Conservation (phyloP, 176 grass and related monocot genomes). For the Phoenix roebelenii region DNA sequence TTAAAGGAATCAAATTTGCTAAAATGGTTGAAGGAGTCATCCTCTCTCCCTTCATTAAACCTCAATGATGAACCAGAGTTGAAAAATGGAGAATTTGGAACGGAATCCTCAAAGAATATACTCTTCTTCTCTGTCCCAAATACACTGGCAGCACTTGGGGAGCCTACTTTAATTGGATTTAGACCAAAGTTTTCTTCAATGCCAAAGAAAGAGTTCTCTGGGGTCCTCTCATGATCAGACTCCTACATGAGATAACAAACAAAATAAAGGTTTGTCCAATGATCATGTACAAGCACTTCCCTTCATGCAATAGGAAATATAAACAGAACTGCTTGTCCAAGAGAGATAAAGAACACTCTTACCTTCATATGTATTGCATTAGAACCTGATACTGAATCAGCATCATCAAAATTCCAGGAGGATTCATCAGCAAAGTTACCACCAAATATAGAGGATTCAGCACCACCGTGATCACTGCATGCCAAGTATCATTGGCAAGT, state of each 20-base stretch:
- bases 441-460: slow-evolving; percentile 80
- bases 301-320: no score
- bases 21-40: slow-evolving; percentile 39
- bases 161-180: slow-evolving; percentile 41
- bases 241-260: slow-evolving; percentile 35
- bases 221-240: slow-evolving; percentile 29
- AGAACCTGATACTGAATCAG: slow-evolving; percentile 89
- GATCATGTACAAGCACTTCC: slow-evolving; percentile 12
- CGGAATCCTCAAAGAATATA: slow-evolving; percentile 93
- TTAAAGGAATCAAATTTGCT: slow-evolving; percentile 82
- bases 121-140: slow-evolving; percentile 48
- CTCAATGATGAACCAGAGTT: slow-evolving; percentile 65
- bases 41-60: slow-evolving; percentile 28
- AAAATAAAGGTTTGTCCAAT: slow-evolving; percentile 7
- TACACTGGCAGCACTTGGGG: slow-evolving; percentile 42
- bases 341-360: background rate
- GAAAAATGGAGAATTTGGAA: slow-evolving; percentile 85
- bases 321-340: no score
- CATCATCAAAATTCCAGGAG: slow-evolving; percentile 91
- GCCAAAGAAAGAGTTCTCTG: slow-evolving; percentile 60
- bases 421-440: slow-evolving; percentile 37
- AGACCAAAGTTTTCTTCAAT: slow-evolving; percentile 52
- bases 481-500: no score
- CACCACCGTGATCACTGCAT: slow-evolving; percentile 63
- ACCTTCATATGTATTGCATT: slow-evolving; percentile 43